Evolutionary conservation across 768 basidiomycete genomes (phyloP), one percentile per base, ranked within the genome.

Genomic region (Termitomyces sp.): DNA sequence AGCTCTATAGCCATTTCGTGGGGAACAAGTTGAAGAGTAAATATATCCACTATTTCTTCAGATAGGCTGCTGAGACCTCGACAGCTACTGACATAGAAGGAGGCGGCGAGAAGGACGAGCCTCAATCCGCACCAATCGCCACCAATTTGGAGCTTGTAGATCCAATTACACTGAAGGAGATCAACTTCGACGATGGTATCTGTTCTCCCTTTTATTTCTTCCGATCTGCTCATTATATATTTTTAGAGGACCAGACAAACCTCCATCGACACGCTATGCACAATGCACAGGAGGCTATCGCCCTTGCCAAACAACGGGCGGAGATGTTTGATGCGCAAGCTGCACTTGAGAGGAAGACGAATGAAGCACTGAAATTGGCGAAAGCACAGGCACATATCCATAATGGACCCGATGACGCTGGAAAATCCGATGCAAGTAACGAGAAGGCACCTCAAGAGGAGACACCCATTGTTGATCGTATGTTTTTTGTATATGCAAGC

Each of bases 1-100:
- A 99, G 69, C 81, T 98, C 8, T 99, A 98, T 73, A 94, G 92
- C 62, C 97, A 99, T 75, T 98, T 99, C 80, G 94, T 99, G 57
- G 96, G 96, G 33, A 97, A 86, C 73, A 98, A 98, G 74, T 81
- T 93, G 53, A 91, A 91, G 70, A 93, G 91, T 91, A 70, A 64
- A 38, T 45, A 28, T 53, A 12, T 50, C 47, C 50, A 53, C 55
- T 17, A 56, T 31, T 28, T 43, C 59, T 62, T 55, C 53, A 61
- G 52, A 58, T 48, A 57, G 37, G 53, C 19, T 46, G 56, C 57
- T 70, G 41, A 56, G 45, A n/a, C 45, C 52, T 58, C 31, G 46
- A 35, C 62, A 93, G 91, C 91, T 37, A 82, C 86, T 47, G 89
- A 92, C 65, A 78, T 89, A 44, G 86, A 91, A 72, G 89, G 87